Percentiles rank a stretch among this genome's conserved stretches.
Conservation (phyloP, 2,329 filamentous ascomycete species). For the Septoria petroselini region DNA sequence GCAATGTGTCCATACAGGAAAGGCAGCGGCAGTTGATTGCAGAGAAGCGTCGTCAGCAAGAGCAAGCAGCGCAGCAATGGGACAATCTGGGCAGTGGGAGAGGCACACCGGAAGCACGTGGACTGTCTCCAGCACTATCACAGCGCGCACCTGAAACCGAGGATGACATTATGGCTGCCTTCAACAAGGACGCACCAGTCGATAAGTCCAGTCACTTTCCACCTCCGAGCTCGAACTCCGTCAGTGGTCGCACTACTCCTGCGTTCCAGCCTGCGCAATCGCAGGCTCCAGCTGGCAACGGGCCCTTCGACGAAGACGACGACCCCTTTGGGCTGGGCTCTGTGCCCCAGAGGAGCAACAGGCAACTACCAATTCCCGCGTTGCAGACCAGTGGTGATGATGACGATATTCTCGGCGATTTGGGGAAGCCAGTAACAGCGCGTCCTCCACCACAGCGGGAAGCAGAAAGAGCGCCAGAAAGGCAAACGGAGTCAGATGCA, state of each 20-base stretch:
- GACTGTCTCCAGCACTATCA: constrained; percentile 24
- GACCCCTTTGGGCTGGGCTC: constrained; percentile 78
- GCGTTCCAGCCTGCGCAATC: constrained; percentile 18
- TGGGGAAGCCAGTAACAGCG: constrained; percentile 58
- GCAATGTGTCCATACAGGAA: constrained; percentile 66
- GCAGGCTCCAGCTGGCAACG: constrained; percentile 6
- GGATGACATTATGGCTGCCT: constrained; percentile 60
- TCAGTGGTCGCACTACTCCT: constrained; percentile 45
- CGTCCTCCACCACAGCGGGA: constrained; percentile 28
- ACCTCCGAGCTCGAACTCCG: constrained; percentile 38
- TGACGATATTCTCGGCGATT: constrained; percentile 61
- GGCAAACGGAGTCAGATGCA: constrained; percentile 9
- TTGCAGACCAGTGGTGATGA: constrained; percentile 42
- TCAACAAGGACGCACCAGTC: constrained; percentile 58
- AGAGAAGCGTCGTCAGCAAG: constrained; percentile 72
- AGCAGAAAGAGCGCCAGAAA: constrained; percentile 1
- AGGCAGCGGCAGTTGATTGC: constrained; percentile 70
- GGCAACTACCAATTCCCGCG: constrained; percentile 26
- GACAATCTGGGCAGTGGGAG: constrained; percentile 71
- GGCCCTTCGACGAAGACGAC: constrained; percentile 60
- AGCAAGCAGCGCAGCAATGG: constrained; percentile 66
- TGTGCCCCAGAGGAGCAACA: constrained; percentile 26
- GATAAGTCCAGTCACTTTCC: constrained; percentile 60
- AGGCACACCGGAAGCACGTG: constrained; percentile 40
- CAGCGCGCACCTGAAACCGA: constrained; percentile 38